Base-by-base conservation (phyloP, 2,329 filamentous ascomycete genomes). In the Alternaria gaisen region DNA sequence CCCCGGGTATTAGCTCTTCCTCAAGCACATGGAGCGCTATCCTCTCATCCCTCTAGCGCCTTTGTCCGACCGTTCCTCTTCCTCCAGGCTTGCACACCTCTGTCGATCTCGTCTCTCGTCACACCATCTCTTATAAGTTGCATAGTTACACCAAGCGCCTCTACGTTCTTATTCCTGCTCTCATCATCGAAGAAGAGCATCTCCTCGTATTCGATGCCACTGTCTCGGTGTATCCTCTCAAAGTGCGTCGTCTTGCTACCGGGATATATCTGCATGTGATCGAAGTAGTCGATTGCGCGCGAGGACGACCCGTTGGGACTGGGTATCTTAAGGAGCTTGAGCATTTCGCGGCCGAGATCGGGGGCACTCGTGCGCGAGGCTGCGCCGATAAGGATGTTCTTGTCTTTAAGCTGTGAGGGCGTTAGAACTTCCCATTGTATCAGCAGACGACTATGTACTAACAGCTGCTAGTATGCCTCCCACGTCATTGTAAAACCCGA, bases 101-200 rank as follows among this genome's bases (percentile, higher is more conserved):
- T 85, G 79, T 96, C 93, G 20, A 97, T 81, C 81, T 95, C 93
- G 0, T 83, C 83, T 80, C 88, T 90, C 2, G 86, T 89, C 55
- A 97, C 88, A 0, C 94, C 94, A 75, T 97, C 90, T 57, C 86
- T 82, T 0, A 98, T 90, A 51, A 97, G 80, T 74, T 88, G 88
- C 87, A 98, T 97, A 0, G 91, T 91, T 3, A 97, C 91, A 0
- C 94, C 94, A 51, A 97, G 72, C 46, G 85, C 82, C 79, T 90
- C 87, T 1, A 97, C 94, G 74, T 97, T 93, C 59, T 87, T 84
- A 74, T 98, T 98, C 62, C 94, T 82, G 53, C 85, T 84, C 85
- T 98, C 94, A 71, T 98, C 94, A 70, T 98, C 94, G 68, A 98
- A 98, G 79, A 98, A 98, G 34, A 98, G 77, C 90, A 98, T 97